Base-by-base conservation (phyloP, 139 green algal species). In the Chlamydomonas applanata region DNA sequence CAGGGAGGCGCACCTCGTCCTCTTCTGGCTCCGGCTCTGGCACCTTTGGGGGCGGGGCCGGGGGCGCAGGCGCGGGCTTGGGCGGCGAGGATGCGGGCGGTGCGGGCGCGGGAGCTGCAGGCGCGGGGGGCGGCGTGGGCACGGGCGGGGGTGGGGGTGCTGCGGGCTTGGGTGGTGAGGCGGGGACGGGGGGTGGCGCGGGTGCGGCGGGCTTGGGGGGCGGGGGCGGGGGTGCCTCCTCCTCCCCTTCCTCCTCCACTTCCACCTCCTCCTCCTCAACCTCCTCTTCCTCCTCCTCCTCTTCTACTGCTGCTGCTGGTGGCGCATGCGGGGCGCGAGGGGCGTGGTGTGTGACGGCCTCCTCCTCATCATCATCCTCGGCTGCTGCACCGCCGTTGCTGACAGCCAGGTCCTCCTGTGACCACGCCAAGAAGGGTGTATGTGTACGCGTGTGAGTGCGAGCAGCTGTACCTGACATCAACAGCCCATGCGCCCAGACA, bases 251-350 rank as follows among this genome's bases (percentile, higher is more conserved):
- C 1, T 74, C 40, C 17, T n/a, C 78, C 79, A 77, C 78, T n/a
- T 89, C 88, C 44, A 83, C 82, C 19, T 82, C 83, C 29, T 82
- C 59, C 14, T 86, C 75, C 30, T 83, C 79, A 20, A 79, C 82
- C 52, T 76, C 73, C 25, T 65, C 74, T 65, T 79, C 63, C 61
- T 69, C 63, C 35, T 70, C 69, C 53, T 52, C 67, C 11, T 61
- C 62, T 30, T 77, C 71, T 22, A 57, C 75, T 19, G 62, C 57
- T n/a, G 49, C 33, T 63, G 9, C 61, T 40, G 30, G 33, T 61
- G 36, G 30, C 2, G 11, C 32, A 36, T 24, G 29, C n/a, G 27
- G 14, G 45, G 27, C 27, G 35, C 29, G 17, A 40, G 65, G 9
- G 22, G 13, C 65, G 25, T 73, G 27, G n/a, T 64, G 4, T 16